Base-by-base conservation (phyloP, 257 asterid species). In the Hygrophila difformis region DNA sequence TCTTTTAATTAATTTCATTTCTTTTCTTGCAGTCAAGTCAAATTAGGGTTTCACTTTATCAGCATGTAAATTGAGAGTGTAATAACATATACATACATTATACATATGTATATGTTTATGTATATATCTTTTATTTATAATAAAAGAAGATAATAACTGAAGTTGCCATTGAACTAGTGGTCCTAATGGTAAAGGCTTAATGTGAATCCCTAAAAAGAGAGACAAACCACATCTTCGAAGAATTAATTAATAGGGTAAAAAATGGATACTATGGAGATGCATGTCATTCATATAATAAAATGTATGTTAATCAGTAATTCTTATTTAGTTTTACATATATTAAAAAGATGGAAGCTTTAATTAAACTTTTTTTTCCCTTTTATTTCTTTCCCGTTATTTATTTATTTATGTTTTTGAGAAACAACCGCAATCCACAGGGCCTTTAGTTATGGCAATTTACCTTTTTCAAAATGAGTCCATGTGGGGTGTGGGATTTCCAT, bases 401-500 rank as follows among this genome's bases (percentile, higher is more conserved):
- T 24, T 59, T 59, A 7, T 65, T 5, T 18, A 42, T 53, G 47
- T 35, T 15, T 19, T 19, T 28, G 5, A 48, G 40, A 38, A 50
- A 12, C 21, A 35, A 17, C 28, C 24, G 31, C 15, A 54, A 22
- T 58, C 57, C 56, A 64, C n/a, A n/a, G n/a, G 44, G 49, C 37
- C 35, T 45, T 47, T 59, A 28, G 35, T 56, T 59, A 21, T 49
- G 55, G 34, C 60, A 44, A 24, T 24, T 44, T 47, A 44, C 34
- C 24, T 40, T 49, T 54, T 29, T 31, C 48, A 34, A 44, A 39
- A 39, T 34, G 45, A 47, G 29, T 40, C 52, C 72, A 60, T 55
- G 67, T 66, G 67, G 51, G 50, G 47, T n/a, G n/a, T n/a, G n/a
- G n/a, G n/a, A n/a, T n/a, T 18, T 66, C 44, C 44, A 60, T 56